phyloP scores from a whole-genome alignment of 108 stramenopile species.

The Craspedostauros australis region DNA sequence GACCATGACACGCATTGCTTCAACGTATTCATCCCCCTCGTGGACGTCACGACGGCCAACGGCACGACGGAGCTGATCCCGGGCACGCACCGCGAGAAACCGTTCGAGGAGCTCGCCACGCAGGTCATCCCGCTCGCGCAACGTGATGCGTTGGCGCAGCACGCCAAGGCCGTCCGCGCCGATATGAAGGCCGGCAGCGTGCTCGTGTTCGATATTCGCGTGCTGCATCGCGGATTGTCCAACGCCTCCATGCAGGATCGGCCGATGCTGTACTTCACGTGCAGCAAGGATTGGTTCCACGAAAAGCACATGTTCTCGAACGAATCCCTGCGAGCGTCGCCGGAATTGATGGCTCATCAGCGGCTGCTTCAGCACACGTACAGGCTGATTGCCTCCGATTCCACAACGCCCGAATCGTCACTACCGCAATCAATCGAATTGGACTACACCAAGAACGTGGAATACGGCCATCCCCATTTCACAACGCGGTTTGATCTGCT shows the following conservation, averaged over 20 bases:
- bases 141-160: constrained; percentile 31
- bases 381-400: too few relatives aligned
- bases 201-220: constrained; percentile 50
- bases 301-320: constrained; percentile 1
- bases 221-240: constrained; percentile 47
- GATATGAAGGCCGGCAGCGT: constrained; percentile 25
- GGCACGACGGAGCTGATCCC: constrained; percentile 59
- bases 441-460: background rate
- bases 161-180: constrained; percentile 24
- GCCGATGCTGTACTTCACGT: background rate
- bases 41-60: constrained; percentile 23
- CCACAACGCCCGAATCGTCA: too few relatives aligned
- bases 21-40: constrained; percentile 55
- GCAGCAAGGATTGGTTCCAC: background rate
- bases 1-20: too few relatives aligned
- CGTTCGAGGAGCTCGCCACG: too few relatives aligned
- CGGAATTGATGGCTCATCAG: background rate
- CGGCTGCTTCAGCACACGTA: background rate
- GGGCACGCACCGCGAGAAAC: constrained; percentile 30
- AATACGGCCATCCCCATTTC: background rate
- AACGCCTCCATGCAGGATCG: constrained; percentile 19
- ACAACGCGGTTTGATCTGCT: background rate
- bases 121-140: constrained; percentile 29
- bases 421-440: background rate
- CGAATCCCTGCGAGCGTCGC: background rate